phyloP scores from a whole-genome alignment of 345 rosid species.

The Eucalyptus erythrocorys region DNA sequence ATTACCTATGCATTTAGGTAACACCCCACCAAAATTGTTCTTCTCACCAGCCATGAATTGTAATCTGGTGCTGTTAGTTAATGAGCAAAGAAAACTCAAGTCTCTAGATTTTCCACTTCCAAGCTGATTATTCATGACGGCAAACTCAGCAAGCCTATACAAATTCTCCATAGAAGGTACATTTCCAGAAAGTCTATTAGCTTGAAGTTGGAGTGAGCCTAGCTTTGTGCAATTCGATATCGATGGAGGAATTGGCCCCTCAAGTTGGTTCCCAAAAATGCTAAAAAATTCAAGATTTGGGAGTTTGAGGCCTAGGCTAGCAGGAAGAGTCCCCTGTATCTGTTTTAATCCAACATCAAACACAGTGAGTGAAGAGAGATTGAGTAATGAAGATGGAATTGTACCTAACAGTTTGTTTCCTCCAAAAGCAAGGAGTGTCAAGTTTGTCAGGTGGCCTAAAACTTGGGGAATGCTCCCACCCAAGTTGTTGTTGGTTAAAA shows the following conservation, averaged over 20 bases:
- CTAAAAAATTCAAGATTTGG: rapidly evolving
- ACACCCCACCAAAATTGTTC: neutral
- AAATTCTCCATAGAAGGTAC: neutral
- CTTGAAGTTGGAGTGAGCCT: rapidly evolving
- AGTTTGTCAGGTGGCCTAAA: neutral
- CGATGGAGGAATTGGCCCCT: neutral
- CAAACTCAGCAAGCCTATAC: neutral
- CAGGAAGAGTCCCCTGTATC: neutral
- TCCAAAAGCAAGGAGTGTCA: too few relatives aligned
- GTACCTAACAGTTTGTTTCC: neutral
- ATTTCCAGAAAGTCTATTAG: rapidly evolving
- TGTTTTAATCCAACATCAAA: rapidly evolving
- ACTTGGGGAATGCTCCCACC: rapidly evolving
- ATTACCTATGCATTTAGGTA: neutral
- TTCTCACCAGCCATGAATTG: rapidly evolving
- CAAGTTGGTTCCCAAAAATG: rapidly evolving
- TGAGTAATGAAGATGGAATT: neutral
- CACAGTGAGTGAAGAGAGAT: rapidly evolving
- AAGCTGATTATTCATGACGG: rapidly evolving
- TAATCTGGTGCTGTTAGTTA: neutral
- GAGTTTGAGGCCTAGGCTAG: neutral
- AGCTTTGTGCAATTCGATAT: neutral
- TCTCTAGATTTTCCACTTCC: neutral
- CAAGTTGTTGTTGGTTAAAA: rapidly evolving
- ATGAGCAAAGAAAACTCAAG: neutral